Evolutionary conservation across 345 rosid genomes (phyloP), one percentile per base, ranked within the genome.

Genomic region (Cardamine resedifolia): DNA sequence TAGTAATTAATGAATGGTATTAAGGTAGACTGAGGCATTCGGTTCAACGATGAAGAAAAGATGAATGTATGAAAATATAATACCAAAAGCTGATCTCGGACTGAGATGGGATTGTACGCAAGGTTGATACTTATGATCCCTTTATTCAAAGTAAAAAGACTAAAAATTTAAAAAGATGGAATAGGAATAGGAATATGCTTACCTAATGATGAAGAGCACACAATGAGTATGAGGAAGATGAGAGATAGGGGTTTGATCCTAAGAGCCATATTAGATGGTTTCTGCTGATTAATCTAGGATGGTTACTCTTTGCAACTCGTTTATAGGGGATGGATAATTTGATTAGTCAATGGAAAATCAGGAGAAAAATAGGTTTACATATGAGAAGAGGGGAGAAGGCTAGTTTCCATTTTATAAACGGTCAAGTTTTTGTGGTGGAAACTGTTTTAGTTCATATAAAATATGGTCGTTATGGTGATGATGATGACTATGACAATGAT

Each of bases 231-330:
- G 41, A 83, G 41, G 68, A 72, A 69, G 43, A 81, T 4, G 14
- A 88, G 64, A 81, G 86, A 69, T 58, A 74, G 50, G 44, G 84
- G 10, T 19, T 82, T 82, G 82, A 79, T 68, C 69, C 79, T 66
- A 21, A 44, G 58, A 77, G 84, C 83, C 96, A 90, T 78, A 21
- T 49, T 64, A 3, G 20, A 45, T 34, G 48, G 14, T 18, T 70
- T 21, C 62, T 61, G 45, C 16, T 30, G 1, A 51, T 28, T 27
- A 68, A 44, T 5, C 6, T 30, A 41, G 19, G 56, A 45, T 34
- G 33, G 27, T 57, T 57, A 26, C 41, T 49, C 57, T 38, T 34
- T 58, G 18, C 0, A 30, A 1, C 33, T 26, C 1, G 33, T 11
- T 47, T 58, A 16, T n/a, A n/a, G n/a, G n/a, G 1, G 38, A n/a